Percentiles rank a stretch among this genome's conserved stretches.
phyloP scores from a whole-genome alignment of 768 basidiomycete species.

The Russula vinacea region DNA sequence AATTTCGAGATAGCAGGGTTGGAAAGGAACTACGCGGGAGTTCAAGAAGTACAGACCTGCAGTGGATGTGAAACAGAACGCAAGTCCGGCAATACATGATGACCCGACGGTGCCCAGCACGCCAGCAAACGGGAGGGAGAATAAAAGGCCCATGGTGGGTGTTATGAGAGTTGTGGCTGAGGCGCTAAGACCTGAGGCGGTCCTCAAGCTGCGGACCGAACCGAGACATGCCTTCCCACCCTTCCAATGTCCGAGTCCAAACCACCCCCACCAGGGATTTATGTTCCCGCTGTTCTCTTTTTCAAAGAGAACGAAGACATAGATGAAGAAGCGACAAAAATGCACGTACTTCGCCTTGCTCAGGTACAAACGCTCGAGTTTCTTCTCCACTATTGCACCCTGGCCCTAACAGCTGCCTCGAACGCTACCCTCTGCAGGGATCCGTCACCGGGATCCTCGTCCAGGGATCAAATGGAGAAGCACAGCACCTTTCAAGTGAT shows the following conservation, averaged over 20 bases:
- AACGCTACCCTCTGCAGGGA: slow-evolving; percentile 43
- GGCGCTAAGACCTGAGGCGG: too few species aligned
- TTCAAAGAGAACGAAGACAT: slow-evolving; percentile 67
- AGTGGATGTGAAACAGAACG: slow-evolving; percentile 84
- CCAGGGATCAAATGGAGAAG: slow-evolving; percentile 74
- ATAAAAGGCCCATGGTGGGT: slow-evolving; percentile 60
- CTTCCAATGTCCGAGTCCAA: slow-evolving; percentile 12
- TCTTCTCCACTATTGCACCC: slow-evolving; percentile 6
- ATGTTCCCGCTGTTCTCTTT: slow-evolving; percentile 77
- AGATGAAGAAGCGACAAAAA: slow-evolving; percentile 60
- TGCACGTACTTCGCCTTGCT: slow-evolving; percentile 72
- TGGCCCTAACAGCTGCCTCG: slow-evolving; percentile 18
- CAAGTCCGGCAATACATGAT: slow-evolving; percentile 78
- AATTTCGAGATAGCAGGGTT: slow-evolving; percentile 16
- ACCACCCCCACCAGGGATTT: slow-evolving; percentile 65
- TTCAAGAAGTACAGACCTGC: slow-evolving; percentile 53
- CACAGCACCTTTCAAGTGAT: slow-evolving; percentile 69
- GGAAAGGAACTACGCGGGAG: slow-evolving; percentile 20
- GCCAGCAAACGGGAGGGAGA: slow-evolving; percentile 72
- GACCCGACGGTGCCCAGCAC: slow-evolving; percentile 67
- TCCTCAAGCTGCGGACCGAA: background rate
- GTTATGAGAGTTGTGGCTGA: background rate
- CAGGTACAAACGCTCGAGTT: slow-evolving; percentile 42
- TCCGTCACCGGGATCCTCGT: slow-evolving; percentile 71
- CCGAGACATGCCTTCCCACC: slow-evolving; percentile 1